Base-by-base conservation (phyloP, 108 stramenopile genomes). In the Pseudonitzschia multiseries region DNA sequence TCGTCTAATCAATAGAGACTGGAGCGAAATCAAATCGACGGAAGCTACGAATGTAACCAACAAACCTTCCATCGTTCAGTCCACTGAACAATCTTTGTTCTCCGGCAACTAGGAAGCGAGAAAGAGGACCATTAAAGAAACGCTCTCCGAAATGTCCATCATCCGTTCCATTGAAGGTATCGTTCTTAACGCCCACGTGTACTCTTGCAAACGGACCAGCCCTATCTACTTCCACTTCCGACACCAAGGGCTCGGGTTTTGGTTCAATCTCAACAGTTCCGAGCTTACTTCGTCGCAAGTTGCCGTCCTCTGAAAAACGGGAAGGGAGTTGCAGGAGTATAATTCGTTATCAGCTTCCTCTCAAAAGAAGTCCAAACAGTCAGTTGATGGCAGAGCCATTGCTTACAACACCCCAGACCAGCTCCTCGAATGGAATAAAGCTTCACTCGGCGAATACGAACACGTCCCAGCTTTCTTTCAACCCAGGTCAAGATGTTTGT, bases 71-170 rank as follows among this genome's bases (percentile, higher is more conserved):
- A 59, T 27, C 21, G 57, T 8, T 27, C 57, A 33, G 36, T n/a
- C 61, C 28, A n/a, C 31, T 29, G 61, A 14, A 13, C 4, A 21
- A 10, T 40, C 36, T 2, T 29, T 62, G 36, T 21, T 8, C n/a
- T 33, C 57, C 57, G 21, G n/a, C 61, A 62, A 40, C 21, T n/a
- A 59, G 0, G n/a, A 62, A 20, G 33, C 18, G 26, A 21, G 28
- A 21, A 2, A 12, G 54, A 42, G 74, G 74, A 41, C 65, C 74
- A 33, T 59, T 66, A 54, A 74, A 74, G 66, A 74, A 74, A 18
- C 74, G 75, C 0, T 59, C 75, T 61, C 50, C 75, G 5, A 64
- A 64, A 57, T 20, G 57, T 9, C 46, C 72, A 33, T 8, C 42
- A 21, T 50, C 29, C 46, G 21, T 10, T 48, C 14, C 9, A 48